Evolutionary conservation across 768 basidiomycete species (phyloP), one percentile per base, ranked within the genome.

Genomic region (Boletellus emodensis): DNA sequence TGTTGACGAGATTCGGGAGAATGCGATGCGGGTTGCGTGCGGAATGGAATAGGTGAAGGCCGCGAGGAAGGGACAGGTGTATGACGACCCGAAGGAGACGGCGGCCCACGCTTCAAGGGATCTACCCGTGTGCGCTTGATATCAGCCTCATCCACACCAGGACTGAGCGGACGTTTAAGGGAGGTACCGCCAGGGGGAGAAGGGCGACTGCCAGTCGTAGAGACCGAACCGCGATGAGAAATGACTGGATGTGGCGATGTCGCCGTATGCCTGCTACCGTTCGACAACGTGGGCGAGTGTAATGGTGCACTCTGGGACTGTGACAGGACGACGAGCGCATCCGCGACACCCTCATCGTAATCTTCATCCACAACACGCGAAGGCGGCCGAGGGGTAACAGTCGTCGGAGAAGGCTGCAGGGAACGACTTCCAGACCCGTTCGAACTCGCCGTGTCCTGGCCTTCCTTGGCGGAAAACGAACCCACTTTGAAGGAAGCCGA

Each of bases 341-440:
- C 91, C 4, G 90, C 83, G n/a, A 84, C 88, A 22, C 87, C 89
- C 66, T 94, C 94, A 59, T 98, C 94, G 58, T 96, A 96, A 59
- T 96, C 89, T 58, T 98, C 94, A 61, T 96, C 92, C 15, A 94
- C 78, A 2, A 80, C 71, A 7, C 94, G 77, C 11, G 82, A 73
- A 7, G 85, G 83, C 15, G 82, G 78, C 34, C 80, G 70, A 46
- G 82, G 78, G 7, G 77, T 76, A 17, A 75, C 78, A 50, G 76
- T 80, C 2, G 80, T 87, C 1, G 87, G 86, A 28, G 84, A 87
- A 2, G 85, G 87, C 57, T 87, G 86, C 36, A 83, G 72, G 1
- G 85, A 87, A 26, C 85, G 72, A 46, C 67, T 74, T 1, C 79
- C 78, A 22, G 83, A 83, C 13, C 81, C 79, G 51, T 78, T 80